These are phyloP conservation scores for Homolaphlyctis polyrhiza DNA, from an alignment of 371 early-diverging fungal species.

Conservation along the genomic window DNA sequence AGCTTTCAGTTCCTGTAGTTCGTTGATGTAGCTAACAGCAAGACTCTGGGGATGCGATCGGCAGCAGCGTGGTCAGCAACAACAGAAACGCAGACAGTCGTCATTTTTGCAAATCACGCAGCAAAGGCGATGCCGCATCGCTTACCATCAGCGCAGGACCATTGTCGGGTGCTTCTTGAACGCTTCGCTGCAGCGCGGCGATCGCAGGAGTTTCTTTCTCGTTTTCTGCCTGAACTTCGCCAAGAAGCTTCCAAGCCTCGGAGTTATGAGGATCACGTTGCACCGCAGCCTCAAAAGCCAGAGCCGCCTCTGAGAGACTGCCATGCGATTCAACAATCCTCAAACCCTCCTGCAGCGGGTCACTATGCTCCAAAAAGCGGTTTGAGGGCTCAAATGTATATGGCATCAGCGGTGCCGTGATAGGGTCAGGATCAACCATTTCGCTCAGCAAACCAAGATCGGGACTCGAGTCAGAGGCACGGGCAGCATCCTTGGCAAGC, in stretches of 20 bases:
- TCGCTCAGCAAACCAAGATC: conserved; percentile 9
- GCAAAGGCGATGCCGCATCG: neutral
- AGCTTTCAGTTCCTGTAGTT: conserved; percentile 75
- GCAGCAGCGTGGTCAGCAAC: neutral
- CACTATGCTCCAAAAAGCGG: conserved; percentile 27
- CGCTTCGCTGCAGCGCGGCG: conserved; percentile 77
- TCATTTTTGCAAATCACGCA: neutral
- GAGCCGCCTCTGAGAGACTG: conserved; percentile 73
- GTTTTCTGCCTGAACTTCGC: conserved; percentile 90
- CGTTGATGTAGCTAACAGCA: conserved; percentile 92
- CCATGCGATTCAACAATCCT: conserved; percentile 6
- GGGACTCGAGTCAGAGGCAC: neutral
- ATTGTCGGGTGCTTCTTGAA: conserved; percentile 62
- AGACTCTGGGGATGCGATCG: conserved; percentile 61
- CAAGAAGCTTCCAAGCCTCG: conserved; percentile 79
- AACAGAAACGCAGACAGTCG: no score
- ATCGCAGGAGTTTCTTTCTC: conserved; percentile 91
- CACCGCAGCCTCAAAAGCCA: conserved; percentile 90
- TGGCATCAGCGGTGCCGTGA: conserved; percentile 22
- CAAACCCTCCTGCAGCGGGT: conserved; percentile 28
- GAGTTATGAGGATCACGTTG: conserved; percentile 76
- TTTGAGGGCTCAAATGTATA: conserved; percentile 37
- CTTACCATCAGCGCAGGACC: conserved; percentile 65
- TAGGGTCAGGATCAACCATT: conserved; percentile 27
- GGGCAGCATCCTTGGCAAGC: neutral